Evolutionary conservation across 169 alveolate species (phyloP).

Genomic region (Eimeria brunetti): DNA sequence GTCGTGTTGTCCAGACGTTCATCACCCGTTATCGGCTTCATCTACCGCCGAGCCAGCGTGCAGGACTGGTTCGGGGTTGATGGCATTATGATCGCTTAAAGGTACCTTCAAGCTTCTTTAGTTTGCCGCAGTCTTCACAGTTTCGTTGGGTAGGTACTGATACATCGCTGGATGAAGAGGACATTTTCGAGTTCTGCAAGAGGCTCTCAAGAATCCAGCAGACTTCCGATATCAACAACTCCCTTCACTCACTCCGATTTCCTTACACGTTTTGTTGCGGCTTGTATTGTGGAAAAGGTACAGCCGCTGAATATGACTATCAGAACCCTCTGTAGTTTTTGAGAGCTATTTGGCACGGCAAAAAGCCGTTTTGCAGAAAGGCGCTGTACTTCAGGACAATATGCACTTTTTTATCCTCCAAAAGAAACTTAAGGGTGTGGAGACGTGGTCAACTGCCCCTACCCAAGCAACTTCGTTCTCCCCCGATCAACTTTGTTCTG

Average conservation of each 20-base stretch:
- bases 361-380: constrained; percentile 27
- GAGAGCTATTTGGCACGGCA: constrained; percentile 44
- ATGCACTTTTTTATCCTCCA: background rate
- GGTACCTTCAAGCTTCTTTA: background rate
- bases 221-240: background rate
- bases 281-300: background rate
- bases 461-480: background rate
- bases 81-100: background rate
- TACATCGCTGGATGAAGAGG: constrained; percentile 17
- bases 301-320: constrained; percentile 7
- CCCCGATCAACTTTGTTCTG: background rate
- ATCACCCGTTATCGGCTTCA: constrained; percentile 71
- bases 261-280: background rate
- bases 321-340: background rate
- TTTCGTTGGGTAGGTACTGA: background rate
- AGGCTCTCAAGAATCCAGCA: background rate
- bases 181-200: background rate
- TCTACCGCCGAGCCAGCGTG: constrained; percentile 77
- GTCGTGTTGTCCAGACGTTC: constrained; percentile 72
- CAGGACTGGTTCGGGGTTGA: constrained; percentile 42
- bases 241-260: background rate
- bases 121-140: constrained; percentile 39
- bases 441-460: constrained; percentile 28
- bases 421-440: constrained; percentile 11
- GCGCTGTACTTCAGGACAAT: constrained; percentile 15